Evolutionary conservation across 148 eudicot genomes (phyloP).

Genomic region (Pharnaceum exiguum): DNA sequence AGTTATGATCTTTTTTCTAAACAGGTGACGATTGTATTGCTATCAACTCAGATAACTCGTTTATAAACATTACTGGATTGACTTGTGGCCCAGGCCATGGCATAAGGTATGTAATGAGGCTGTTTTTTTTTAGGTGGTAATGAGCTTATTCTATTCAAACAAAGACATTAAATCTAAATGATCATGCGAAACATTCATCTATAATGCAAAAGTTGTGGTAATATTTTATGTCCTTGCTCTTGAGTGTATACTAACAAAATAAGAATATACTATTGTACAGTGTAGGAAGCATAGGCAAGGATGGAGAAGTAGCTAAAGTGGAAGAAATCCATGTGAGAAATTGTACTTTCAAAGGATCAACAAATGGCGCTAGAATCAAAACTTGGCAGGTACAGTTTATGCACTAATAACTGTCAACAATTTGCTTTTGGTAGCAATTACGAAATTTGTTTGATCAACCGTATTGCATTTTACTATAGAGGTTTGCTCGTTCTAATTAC

Average conservation of each 20-base stretch:
- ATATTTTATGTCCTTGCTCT: background rate
- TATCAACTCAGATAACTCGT: conserved; percentile 73
- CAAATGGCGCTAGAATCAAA: conserved; percentile 87
- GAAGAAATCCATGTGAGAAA: conserved; percentile 54
- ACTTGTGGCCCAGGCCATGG: conserved; percentile 93
- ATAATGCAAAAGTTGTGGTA: background rate
- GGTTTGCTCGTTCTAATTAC: background rate
- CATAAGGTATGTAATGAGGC: conserved; percentile 61
- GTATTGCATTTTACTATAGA: background rate
- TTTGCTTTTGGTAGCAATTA: too few species aligned
- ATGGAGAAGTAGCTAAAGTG: conserved; percentile 45
- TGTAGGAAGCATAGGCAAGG: conserved; percentile 86
- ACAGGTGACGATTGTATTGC: conserved; percentile 96
- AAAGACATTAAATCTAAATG: too few species aligned
- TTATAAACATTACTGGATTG: conserved; percentile 38
- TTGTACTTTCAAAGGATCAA: conserved; percentile 56
- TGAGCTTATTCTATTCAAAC: too few species aligned
- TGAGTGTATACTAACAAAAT: background rate
- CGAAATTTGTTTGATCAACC: background rate
- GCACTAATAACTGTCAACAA: too few species aligned
- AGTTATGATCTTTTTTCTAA: background rate
- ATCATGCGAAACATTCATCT: too few species aligned
- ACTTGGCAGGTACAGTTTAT: conserved; percentile 84
- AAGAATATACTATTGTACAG: conserved; percentile 23
- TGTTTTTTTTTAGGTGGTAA: too few species aligned